phyloP scores from a whole-genome alignment of 2,329 filamentous ascomycete genomes.

The Cladophialophora psammophila region DNA sequence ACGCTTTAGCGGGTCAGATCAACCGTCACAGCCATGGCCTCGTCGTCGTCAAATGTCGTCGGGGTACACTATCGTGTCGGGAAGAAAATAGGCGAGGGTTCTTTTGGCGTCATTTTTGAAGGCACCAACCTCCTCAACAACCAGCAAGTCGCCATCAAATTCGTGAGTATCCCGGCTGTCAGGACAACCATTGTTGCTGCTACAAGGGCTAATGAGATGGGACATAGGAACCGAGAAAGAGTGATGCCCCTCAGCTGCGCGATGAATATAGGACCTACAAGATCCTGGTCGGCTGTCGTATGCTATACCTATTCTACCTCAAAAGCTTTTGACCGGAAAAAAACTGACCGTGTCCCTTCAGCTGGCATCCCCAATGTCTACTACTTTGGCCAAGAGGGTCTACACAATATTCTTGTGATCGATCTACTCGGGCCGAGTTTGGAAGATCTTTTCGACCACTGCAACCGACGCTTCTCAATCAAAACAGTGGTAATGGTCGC shows the following conservation, averaged over 20 bases:
- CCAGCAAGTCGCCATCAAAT: conserved; percentile 99
- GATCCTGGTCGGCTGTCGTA: conserved; percentile 98
- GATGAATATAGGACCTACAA: conserved; percentile 99
- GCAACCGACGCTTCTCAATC: conserved; percentile 90
- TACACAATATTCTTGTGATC: conserved; percentile 98
- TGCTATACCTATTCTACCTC: conserved; percentile 57
- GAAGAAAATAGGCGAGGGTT: conserved; percentile 99
- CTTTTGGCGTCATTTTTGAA: conserved; percentile 98
- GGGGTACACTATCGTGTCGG: conserved; percentile 98
- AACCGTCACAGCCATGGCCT: conserved; percentile 67
- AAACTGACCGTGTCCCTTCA: conserved; percentile 50
- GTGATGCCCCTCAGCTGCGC: conserved; percentile 94
- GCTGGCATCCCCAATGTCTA: conserved; percentile 99
- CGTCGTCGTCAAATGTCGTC: conserved; percentile 93
- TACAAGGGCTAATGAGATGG: conserved; percentile 40
- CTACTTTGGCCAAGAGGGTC: conserved; percentile 97
- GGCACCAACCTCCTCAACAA: conserved; percentile 98
- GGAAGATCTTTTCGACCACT: conserved; percentile 97
- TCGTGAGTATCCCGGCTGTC: conserved; percentile 66
- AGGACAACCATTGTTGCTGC: neutral
- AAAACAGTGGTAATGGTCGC: conserved; percentile 99
- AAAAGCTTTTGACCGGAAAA: conserved; percentile 23
- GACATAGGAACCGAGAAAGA: conserved; percentile 92
- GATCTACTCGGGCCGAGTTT: conserved; percentile 93
- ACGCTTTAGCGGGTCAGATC: neutral